These are phyloP conservation scores for Erythrophleum ivorense DNA, from an alignment of 331 rosid genomes.

Conservation along the genomic window DNA sequence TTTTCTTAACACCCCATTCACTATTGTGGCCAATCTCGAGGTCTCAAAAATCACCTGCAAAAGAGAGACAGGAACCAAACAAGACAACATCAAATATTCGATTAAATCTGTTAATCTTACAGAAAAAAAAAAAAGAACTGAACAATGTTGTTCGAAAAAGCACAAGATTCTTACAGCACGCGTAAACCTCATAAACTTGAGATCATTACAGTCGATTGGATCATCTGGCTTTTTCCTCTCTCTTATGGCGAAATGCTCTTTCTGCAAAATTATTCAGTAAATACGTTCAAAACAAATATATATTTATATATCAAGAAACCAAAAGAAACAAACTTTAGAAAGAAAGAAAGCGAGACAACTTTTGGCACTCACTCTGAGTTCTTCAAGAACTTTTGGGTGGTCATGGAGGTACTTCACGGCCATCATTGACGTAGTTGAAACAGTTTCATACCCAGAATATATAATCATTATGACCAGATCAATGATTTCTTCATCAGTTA, in stretches of 20 bases:
- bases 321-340: not conserved
- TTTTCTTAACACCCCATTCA: constrained; percentile 92
- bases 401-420: constrained; percentile 93
- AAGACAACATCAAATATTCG: constrained; percentile 15
- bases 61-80: not conserved
- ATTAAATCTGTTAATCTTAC: not conserved
- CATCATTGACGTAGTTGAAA: constrained; percentile 98
- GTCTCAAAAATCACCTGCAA: constrained; percentile 95
- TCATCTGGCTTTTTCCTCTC: constrained; percentile 70
- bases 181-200: constrained; percentile 85
- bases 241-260: constrained; percentile 86
- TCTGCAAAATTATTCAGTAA: constrained; percentile 49
- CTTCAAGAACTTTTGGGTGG: constrained; percentile 82
- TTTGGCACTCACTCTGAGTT: constrained; percentile 76
- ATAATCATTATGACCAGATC: constrained; percentile 80
- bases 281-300: constrained; percentile 28
- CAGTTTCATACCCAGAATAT: constrained; percentile 97
- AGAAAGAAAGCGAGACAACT: not conserved
- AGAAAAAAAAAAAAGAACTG: not conserved
- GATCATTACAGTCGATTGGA: constrained; percentile 71
- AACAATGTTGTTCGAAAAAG: constrained; percentile 13
- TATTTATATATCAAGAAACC: not conserved
- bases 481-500: constrained; percentile 81
- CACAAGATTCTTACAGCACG: constrained; percentile 74
- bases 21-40: constrained; percentile 94